Conservation (phyloP, 257 asterid genomes). For the Nicotiana noctiflora region DNA sequence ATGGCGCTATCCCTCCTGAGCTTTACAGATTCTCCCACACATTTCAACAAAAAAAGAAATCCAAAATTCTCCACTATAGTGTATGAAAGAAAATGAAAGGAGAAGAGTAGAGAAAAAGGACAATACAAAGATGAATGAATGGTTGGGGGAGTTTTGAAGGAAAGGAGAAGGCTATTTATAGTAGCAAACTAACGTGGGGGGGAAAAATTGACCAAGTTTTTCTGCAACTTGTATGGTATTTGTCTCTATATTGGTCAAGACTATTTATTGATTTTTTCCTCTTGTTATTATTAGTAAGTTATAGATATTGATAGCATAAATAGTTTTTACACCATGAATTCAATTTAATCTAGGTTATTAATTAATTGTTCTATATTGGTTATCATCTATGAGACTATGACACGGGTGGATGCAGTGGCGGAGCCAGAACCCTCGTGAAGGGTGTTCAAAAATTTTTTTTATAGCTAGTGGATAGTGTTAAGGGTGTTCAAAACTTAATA, state of each 20-base stretch:
- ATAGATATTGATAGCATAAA: too few relatives aligned
- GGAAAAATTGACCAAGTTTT: not conserved
- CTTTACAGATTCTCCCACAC: constrained; percentile 48
- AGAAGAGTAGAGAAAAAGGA: not conserved
- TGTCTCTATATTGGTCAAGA: constrained; percentile 9
- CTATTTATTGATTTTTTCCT: not conserved
- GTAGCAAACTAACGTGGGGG: constrained; percentile 22
- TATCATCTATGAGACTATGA: too few relatives aligned
- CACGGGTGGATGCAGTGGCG: too few relatives aligned
- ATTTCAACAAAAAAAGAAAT: not conserved
- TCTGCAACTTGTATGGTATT: constrained; percentile 2
- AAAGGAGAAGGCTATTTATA: constrained; percentile 20
- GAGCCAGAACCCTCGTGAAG: too few relatives aligned
- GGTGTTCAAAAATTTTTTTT: too few relatives aligned
- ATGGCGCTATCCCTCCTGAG: constrained; percentile 81
- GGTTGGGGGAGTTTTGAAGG: not conserved
- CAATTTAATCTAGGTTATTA: too few relatives aligned
- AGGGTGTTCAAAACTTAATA: too few relatives aligned
- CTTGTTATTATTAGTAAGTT: not conserved
- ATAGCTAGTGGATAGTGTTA: too few relatives aligned
- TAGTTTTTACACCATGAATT: too few relatives aligned
- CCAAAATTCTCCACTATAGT: not conserved
- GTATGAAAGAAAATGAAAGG: not conserved
- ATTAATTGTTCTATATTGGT: too few relatives aligned
- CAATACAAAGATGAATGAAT: not conserved